phyloP scores from a whole-genome alignment of 106 monocot genomes.

The Vanilla planifolia region DNA sequence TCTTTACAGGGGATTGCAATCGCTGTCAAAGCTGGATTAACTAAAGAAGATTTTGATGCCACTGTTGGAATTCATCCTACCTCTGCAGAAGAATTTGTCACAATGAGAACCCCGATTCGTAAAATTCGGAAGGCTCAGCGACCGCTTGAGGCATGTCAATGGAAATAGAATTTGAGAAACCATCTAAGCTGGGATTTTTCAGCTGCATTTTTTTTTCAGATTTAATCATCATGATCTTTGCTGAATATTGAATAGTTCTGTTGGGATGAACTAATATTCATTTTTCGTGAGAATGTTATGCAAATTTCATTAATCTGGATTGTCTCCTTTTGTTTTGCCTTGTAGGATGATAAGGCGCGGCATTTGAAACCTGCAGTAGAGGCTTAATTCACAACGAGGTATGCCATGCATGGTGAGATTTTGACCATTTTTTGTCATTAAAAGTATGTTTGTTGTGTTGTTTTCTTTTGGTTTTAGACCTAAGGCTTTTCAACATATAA shows the following conservation, averaged over 20 bases:
- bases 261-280: no score
- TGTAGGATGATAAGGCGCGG: slow-evolving; percentile 6
- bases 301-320: background rate
- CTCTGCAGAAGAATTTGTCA: slow-evolving; percentile 94
- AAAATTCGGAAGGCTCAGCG: slow-evolving; percentile 49
- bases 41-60: slow-evolving; percentile 83
- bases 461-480: no score
- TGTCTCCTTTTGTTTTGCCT: background rate
- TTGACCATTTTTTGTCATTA: no score
- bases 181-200: background rate
- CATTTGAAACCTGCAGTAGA: slow-evolving; percentile 4
- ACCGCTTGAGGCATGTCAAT: slow-evolving; percentile 33
- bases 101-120: slow-evolving; percentile 88
- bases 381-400: background rate
- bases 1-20: slow-evolving; percentile 96
- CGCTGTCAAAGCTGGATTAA: slow-evolving; percentile 86
- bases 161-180: background rate
- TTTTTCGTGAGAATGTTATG: background rate
- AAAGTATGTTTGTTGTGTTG: no score
- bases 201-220: background rate
- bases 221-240: background rate
- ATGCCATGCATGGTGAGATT: background rate
- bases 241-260: background rate
- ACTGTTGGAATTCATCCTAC: slow-evolving; percentile 93
- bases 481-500: no score